phyloP scores from a whole-genome alignment of 768 basidiomycete species.

The Kwoniella botswanensis region DNA sequence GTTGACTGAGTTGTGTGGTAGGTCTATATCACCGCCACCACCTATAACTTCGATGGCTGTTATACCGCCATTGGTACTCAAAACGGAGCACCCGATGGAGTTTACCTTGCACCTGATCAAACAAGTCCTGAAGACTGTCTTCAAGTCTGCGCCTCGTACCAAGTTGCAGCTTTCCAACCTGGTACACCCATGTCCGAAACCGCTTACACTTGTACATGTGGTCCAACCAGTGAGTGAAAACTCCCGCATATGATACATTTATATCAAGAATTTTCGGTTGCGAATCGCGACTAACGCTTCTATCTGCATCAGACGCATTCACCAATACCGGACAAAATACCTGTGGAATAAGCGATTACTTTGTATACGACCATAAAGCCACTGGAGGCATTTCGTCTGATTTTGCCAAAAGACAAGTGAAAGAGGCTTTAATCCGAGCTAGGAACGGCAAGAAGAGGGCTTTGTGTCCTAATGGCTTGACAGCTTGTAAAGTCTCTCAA shows the following conservation, averaged over 20 bases:
- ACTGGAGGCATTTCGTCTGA: neutral
- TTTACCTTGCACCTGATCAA: neutral
- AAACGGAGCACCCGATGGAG: neutral
- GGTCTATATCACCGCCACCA: neutral
- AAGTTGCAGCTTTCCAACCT: neutral
- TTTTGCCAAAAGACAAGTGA: slow-evolving; percentile 14
- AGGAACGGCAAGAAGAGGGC: neutral
- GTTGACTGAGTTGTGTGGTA: neutral
- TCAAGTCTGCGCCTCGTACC: neutral
- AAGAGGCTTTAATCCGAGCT: slow-evolving; percentile 7
- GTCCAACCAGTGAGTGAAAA: neutral
- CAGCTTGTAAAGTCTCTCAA: slow-evolving; percentile 10
- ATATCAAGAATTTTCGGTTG: too few relatives aligned
- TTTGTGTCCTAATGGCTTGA: slow-evolving; percentile 1
- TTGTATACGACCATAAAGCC: neutral
- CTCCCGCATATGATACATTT: too few relatives aligned
- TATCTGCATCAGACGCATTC: neutral
- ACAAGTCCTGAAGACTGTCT: neutral
- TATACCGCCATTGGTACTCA: neutral
- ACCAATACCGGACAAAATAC: neutral
- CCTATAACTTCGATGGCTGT: slow-evolving; percentile 2
- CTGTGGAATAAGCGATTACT: neutral
- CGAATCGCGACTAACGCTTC: too few relatives aligned
- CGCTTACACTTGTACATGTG: neutral
- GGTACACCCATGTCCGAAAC: neutral